These are phyloP conservation scores for Clathrus columnatus DNA, from an alignment of 768 basidiomycete genomes.

Conservation along the genomic window DNA sequence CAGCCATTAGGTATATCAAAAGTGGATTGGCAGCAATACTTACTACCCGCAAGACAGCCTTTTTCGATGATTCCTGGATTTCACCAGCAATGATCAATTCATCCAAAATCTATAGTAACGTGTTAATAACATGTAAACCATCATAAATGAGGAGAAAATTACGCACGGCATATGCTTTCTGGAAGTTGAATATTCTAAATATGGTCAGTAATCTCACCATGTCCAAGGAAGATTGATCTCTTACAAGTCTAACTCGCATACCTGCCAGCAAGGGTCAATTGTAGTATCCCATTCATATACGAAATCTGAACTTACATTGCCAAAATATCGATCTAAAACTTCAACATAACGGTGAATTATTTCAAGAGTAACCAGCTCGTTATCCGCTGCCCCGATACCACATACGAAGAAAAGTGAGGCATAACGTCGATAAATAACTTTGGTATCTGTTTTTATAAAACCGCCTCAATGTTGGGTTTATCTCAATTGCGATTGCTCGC, in stretches of 20 bases:
- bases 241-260: constrained; percentile 89
- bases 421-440: constrained; percentile 92
- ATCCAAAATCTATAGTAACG: constrained; percentile 59
- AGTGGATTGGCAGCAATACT: constrained; percentile 10
- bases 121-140: not conserved
- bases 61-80: constrained; percentile 85
- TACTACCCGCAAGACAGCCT: constrained; percentile 54
- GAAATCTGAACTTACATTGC: constrained; percentile 53
- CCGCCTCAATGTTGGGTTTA: not conserved
- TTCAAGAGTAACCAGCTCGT: constrained; percentile 87
- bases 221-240: constrained; percentile 16
- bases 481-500: not conserved
- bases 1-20: not conserved
- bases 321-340: constrained; percentile 53
- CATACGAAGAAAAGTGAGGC: constrained; percentile 94
- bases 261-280: constrained; percentile 38
- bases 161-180: constrained; percentile 83
- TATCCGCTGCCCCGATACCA: constrained; percentile 75
- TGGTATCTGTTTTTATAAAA: constrained; percentile 40
- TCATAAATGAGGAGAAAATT: not conserved
- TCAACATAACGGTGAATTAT: constrained; percentile 53
- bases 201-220: not conserved
- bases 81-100: constrained; percentile 92
- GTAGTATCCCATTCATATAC: not conserved
- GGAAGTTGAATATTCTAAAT: constrained; percentile 90